phyloP scores from a whole-genome alignment of 2,329 filamentous ascomycete species.

The Penicillium sp. region DNA sequence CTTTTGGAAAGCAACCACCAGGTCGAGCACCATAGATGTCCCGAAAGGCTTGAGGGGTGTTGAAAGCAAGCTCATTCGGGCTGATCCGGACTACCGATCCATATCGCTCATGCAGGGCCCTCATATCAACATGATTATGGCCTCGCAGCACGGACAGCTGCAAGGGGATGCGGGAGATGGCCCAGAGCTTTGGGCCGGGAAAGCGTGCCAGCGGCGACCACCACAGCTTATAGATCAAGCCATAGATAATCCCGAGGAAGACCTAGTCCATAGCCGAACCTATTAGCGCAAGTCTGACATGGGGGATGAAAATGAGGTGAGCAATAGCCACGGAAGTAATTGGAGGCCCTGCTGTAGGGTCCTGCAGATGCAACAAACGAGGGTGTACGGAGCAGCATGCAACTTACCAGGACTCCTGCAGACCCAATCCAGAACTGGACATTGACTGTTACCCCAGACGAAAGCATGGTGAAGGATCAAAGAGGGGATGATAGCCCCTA shows the following conservation, averaged over 20 bases:
- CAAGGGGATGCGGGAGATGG: constrained; percentile 21
- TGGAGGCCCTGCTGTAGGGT: constrained; percentile 6
- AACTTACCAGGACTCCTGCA: constrained; percentile 20
- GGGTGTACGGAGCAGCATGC: constrained; percentile 12
- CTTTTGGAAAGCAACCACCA: constrained; percentile 20
- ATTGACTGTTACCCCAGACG: constrained; percentile 4
- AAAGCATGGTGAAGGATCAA: constrained; percentile 8
- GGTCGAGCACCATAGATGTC: constrained; percentile 31
- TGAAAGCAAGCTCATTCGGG: constrained; percentile 25
- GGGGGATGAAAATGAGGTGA: not conserved
- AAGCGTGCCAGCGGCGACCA: constrained; percentile 24
- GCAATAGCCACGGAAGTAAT: not conserved
- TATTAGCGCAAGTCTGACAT: not conserved
- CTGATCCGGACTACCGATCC: constrained; percentile 17
- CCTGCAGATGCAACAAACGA: constrained; percentile 11
- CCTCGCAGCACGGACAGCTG: constrained; percentile 20
- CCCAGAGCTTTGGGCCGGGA: constrained; percentile 28
- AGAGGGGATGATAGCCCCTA: constrained; percentile 1
- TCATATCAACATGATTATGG: constrained; percentile 18
- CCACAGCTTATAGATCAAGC: constrained; percentile 17
- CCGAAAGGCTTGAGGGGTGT: constrained; percentile 24
- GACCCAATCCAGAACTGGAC: constrained; percentile 12
- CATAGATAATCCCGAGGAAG: constrained; percentile 5
- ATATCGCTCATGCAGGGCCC: constrained; percentile 21
- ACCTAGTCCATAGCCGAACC: not conserved